These are phyloP conservation scores for Sphaerostilbella broomeana DNA, from an alignment of 2,329 filamentous ascomycete species.

Conservation along the genomic window DNA sequence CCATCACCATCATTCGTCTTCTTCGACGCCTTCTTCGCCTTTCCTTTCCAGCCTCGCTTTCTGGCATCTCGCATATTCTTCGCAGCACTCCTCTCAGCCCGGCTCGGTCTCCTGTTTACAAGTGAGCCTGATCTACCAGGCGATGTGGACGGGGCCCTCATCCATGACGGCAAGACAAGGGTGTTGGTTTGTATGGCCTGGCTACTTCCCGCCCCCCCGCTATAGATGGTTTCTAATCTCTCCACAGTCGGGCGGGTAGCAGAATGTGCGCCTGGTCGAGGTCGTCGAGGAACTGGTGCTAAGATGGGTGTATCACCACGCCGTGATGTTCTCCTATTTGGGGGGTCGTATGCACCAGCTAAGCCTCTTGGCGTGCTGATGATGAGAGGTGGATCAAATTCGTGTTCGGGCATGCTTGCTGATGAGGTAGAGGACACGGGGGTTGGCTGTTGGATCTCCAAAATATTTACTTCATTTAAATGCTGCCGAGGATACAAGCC, in stretches of 20 bases:
- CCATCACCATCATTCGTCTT: constrained; percentile 19
- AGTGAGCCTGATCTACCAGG: constrained; percentile 34
- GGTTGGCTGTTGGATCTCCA: constrained; percentile 2
- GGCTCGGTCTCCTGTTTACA: constrained; percentile 43
- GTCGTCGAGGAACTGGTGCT: constrained; percentile 48
- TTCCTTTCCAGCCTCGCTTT: constrained; percentile 48
- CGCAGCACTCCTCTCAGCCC: constrained; percentile 53
- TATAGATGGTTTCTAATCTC: constrained; percentile 51
- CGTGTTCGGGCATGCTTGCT: constrained; percentile 5
- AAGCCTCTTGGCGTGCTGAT: constrained; percentile 55
- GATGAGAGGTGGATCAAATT: constrained; percentile 49
- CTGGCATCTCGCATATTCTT: constrained; percentile 58
- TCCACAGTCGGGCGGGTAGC: constrained; percentile 41
- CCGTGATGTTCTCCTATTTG: constrained; percentile 28
- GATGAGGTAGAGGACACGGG: background rate
- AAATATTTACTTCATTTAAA: background rate
- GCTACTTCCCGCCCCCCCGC: constrained; percentile 20
- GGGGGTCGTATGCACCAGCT: constrained; percentile 45
- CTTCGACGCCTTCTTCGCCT: constrained; percentile 32
- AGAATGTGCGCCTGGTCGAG: constrained; percentile 31
- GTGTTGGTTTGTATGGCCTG: constrained; percentile 12
- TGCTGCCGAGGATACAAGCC: background rate
- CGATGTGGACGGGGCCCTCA: constrained; percentile 29
- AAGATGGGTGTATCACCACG: constrained; percentile 41
- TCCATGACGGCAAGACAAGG: constrained; percentile 27